A percentile compares a stretch with the other conserved stretches of the same genome.
Evolutionary conservation across 805 yeast genomes (phyloP).

Genomic region (Tetrapisispora arboricola): DNA sequence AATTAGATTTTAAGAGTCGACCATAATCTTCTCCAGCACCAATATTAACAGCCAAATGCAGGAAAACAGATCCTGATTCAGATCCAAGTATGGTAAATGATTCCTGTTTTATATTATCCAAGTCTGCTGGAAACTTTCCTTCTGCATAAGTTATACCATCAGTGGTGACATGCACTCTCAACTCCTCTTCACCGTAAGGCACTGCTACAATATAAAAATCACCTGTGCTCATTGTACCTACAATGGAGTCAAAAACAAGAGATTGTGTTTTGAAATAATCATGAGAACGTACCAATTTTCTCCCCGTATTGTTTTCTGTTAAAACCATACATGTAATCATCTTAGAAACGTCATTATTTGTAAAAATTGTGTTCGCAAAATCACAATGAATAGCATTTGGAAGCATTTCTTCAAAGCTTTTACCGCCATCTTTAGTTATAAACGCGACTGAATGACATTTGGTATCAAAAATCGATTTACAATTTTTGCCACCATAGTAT

Average conservation of each 20-base stretch:
- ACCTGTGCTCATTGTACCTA: constrained; percentile 66
- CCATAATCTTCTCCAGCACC: constrained; percentile 55
- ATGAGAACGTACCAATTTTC: constrained; percentile 37
- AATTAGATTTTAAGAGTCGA: constrained; percentile 74
- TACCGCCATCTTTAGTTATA: constrained; percentile 60
- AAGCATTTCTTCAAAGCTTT: constrained; percentile 43
- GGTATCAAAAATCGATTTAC: constrained; percentile 37
- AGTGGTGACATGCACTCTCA: constrained; percentile 63
- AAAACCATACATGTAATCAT: constrained; percentile 56
- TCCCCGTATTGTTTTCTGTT: constrained; percentile 25
- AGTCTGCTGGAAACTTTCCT: constrained; percentile 62
- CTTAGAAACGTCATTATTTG: constrained; percentile 35
- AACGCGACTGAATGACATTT: constrained; percentile 52
- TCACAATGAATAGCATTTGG: constrained; percentile 52
- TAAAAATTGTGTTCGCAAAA: constrained; percentile 49
- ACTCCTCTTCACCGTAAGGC: constrained; percentile 37
- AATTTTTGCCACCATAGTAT: constrained; percentile 54
- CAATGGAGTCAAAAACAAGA: constrained; percentile 42
- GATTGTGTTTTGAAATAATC: constrained; percentile 40
- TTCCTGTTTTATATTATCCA: constrained; percentile 48
- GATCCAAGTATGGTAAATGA: constrained; percentile 78
- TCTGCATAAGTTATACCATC: constrained; percentile 73
- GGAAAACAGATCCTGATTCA: constrained; percentile 56
- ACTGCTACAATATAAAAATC: constrained; percentile 67
- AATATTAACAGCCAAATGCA: constrained; percentile 67